phyloP scores from a whole-genome alignment of 805 yeast species.

The Myxozyma neotropica region DNA sequence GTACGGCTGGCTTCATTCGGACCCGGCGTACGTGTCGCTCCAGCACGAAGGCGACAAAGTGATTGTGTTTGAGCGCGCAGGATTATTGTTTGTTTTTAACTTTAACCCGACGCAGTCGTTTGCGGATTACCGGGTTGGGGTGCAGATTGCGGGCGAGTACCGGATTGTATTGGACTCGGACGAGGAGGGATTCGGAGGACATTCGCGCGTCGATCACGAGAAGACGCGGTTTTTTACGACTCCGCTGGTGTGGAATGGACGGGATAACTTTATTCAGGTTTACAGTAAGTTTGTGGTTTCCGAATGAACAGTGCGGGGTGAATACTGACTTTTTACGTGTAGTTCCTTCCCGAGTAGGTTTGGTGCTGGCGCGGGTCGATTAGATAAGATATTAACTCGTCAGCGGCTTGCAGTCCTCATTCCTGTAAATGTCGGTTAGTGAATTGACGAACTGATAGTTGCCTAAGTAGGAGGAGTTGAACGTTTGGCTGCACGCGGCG shows the following conservation, averaged over 20 bases:
- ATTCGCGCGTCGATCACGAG: conserved; percentile 50
- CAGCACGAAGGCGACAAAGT: conserved; percentile 90
- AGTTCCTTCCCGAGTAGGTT: conserved; percentile 10
- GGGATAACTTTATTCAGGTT: conserved; percentile 75
- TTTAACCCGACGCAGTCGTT: conserved; percentile 84
- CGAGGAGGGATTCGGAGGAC: conserved; percentile 75
- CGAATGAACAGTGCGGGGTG: too few relatives aligned
- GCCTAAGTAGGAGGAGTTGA: too few relatives aligned
- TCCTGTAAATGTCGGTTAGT: too few relatives aligned
- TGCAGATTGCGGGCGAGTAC: conserved; percentile 76
- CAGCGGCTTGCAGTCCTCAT: too few relatives aligned
- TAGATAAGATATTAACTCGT: background rate
- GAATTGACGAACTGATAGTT: too few relatives aligned
- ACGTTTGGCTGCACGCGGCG: too few relatives aligned
- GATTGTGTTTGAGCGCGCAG: conserved; percentile 84
- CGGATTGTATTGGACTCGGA: conserved; percentile 77
- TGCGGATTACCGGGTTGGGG: conserved; percentile 89
- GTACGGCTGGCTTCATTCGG: conserved; percentile 70
- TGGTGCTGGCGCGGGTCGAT: conserved; percentile 7
- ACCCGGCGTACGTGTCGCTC: conserved; percentile 81
- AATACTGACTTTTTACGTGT: too few relatives aligned
- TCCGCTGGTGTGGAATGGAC: conserved; percentile 75
- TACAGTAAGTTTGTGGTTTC: conserved; percentile 41
- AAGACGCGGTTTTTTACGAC: conserved; percentile 67
- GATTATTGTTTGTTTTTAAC: conserved; percentile 81